These are phyloP conservation scores for Tetraselmis striata DNA, from an alignment of 139 green algal genomes.

Conservation along the genomic window DNA sequence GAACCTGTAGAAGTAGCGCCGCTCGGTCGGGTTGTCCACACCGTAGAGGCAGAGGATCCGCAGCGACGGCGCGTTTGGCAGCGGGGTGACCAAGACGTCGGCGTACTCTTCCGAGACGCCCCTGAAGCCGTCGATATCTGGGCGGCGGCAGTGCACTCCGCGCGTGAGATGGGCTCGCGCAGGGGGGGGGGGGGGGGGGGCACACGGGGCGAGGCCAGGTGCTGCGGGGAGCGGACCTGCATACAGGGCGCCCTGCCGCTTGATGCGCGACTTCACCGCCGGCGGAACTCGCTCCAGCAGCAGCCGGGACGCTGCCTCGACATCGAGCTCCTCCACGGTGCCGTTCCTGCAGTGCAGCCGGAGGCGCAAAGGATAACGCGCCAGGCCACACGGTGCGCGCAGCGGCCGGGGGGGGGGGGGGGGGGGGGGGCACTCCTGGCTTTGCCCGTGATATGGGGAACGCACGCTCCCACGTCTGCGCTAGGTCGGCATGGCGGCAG, in stretches of 20 bases:
- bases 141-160: too few relatives aligned
- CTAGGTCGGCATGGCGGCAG: too few relatives aligned
- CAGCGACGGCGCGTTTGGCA: not conserved
- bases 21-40: not conserved
- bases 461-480: too few relatives aligned
- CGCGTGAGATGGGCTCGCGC: too few relatives aligned
- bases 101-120: not conserved
- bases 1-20: not conserved
- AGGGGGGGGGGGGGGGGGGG: too few relatives aligned
- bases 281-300: not conserved
- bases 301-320: not conserved
- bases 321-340: not conserved
- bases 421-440: too few relatives aligned
- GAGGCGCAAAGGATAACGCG: too few relatives aligned
- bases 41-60: not conserved
- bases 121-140: not conserved
- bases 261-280: not conserved
- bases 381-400: too few relatives aligned
- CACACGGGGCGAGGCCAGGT: too few relatives aligned
- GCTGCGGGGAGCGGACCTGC: too few relatives aligned
- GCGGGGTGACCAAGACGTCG: not conserved
- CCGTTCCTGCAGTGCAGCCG: not conserved
- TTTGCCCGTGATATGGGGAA: too few relatives aligned
- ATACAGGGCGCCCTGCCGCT: not conserved
- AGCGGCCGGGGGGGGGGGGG: too few relatives aligned